phyloP scores from a whole-genome alignment of 2,329 filamentous ascomycete species.

The Paecilomyces formosus region DNA sequence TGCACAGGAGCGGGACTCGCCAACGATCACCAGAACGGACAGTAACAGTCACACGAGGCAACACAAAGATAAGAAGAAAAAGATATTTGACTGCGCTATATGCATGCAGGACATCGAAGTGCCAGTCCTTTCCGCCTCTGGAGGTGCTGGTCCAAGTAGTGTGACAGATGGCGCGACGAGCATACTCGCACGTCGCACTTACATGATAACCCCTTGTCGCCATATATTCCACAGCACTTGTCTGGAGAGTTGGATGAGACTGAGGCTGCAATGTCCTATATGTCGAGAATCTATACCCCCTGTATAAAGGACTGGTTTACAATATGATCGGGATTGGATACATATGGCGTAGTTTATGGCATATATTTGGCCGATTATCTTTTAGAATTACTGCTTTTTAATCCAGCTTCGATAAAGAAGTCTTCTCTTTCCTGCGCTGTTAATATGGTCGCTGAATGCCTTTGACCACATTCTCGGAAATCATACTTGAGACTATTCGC shows the following conservation, averaged over 20 bases:
- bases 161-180: slow-evolving; percentile 45
- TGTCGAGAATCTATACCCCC: slow-evolving; percentile 85
- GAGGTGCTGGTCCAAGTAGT: slow-evolving; percentile 43
- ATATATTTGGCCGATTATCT: background rate
- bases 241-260: slow-evolving; percentile 93
- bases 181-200: slow-evolving; percentile 70
- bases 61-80: slow-evolving; percentile 44
- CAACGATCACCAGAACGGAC: slow-evolving; percentile 26
- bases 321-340: background rate
- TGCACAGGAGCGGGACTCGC: slow-evolving; percentile 32
- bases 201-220: slow-evolving; percentile 96
- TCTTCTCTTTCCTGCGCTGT: background rate
- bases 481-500: background rate
- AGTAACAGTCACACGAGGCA: slow-evolving; percentile 31
- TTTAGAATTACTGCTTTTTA: background rate
- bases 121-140: slow-evolving; percentile 55
- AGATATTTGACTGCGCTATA: slow-evolving; percentile 82
- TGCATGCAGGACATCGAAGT: slow-evolving; percentile 90
- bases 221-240: slow-evolving; percentile 93
- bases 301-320: slow-evolving; percentile 48
- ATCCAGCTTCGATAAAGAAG: background rate
- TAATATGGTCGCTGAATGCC: background rate
- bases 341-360: background rate
- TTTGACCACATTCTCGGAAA: background rate
- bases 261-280: slow-evolving; percentile 87